Conservation (phyloP, 257 asterid species). For the Nicotiana paniculata region DNA sequence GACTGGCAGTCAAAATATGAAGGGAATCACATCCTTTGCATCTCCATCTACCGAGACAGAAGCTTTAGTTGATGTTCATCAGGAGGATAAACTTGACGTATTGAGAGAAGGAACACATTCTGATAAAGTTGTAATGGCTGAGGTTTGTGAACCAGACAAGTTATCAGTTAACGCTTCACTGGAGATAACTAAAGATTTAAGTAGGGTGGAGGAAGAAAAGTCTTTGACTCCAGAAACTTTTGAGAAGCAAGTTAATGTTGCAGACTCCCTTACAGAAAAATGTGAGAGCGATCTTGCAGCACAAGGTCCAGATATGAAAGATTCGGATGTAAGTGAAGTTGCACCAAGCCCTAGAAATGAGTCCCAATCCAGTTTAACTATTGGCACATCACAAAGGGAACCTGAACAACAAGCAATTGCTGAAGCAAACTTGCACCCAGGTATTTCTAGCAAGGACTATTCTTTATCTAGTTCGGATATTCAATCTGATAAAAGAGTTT, state of each 20-base stretch:
- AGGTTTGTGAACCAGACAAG: neutral
- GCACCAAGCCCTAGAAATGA: conserved; percentile 6
- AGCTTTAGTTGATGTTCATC: neutral
- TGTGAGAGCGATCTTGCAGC: conserved; percentile 3
- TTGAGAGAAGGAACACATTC: conserved; percentile 1
- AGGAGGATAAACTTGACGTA: neutral
- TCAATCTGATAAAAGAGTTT: neutral
- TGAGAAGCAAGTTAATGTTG: neutral
- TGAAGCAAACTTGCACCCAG: neutral
- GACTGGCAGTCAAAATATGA: conserved; percentile 6
- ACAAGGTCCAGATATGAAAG: neutral
- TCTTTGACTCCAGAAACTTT: conserved; percentile 3
- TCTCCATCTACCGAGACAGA: conserved; percentile 1
- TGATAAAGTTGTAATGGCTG: neutral
- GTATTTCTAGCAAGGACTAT: neutral
- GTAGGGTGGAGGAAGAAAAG: conserved; percentile 6
- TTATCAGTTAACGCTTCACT: neutral
- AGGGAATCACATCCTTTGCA: conserved; percentile 1
- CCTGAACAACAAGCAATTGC: conserved; percentile 1
- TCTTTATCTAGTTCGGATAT: neutral
- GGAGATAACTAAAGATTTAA: conserved; percentile 3
- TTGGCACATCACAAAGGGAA: conserved; percentile 6
- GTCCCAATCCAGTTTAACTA: neutral
- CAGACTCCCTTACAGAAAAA: neutral
- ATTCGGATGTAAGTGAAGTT: neutral